These are phyloP conservation scores for Nadsonia fulvescens DNA, from an alignment of 805 yeast species.

Conservation along the genomic window DNA sequence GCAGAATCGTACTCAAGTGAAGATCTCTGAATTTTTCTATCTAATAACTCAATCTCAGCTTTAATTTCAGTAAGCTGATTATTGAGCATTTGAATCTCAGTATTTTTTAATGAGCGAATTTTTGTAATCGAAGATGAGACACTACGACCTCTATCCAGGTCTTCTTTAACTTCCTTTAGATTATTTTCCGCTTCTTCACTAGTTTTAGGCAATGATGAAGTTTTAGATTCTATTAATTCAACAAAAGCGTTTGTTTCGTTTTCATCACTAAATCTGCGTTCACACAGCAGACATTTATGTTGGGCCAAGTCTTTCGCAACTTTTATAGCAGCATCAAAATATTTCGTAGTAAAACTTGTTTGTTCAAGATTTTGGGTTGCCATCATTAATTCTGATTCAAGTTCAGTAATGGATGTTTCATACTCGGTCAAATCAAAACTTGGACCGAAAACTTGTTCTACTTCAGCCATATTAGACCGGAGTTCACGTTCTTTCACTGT, in stretches of 20 bases:
- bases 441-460: constrained; percentile 18
- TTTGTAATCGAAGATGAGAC: constrained; percentile 6
- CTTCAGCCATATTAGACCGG: constrained; percentile 3
- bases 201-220: constrained; percentile 18
- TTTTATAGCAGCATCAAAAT: constrained; percentile 51
- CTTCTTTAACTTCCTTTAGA: constrained; percentile 13
- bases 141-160: constrained; percentile 10
- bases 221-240: constrained; percentile 15
- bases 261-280: constrained; percentile 36
- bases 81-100: constrained; percentile 8
- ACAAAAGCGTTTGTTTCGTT: constrained; percentile 12
- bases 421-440: constrained; percentile 30
- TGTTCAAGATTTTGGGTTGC: constrained; percentile 52
- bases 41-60: constrained; percentile 10
- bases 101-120: constrained; percentile 6
- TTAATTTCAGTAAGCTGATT: constrained; percentile 14
- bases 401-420: constrained; percentile 29
- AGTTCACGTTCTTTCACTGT: constrained; percentile 4
- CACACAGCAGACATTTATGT: constrained; percentile 55
- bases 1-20: too few species aligned
- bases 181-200: constrained; percentile 17
- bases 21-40: too few species aligned
- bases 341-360: constrained; percentile 47
- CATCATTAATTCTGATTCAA: constrained; percentile 40
- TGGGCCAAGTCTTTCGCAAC: constrained; percentile 31